Evolutionary conservation across 1,284 basidiomycete genomes (phyloP), one percentile per base, ranked within the genome.

Genomic region (Apiotrichum sp.): DNA sequence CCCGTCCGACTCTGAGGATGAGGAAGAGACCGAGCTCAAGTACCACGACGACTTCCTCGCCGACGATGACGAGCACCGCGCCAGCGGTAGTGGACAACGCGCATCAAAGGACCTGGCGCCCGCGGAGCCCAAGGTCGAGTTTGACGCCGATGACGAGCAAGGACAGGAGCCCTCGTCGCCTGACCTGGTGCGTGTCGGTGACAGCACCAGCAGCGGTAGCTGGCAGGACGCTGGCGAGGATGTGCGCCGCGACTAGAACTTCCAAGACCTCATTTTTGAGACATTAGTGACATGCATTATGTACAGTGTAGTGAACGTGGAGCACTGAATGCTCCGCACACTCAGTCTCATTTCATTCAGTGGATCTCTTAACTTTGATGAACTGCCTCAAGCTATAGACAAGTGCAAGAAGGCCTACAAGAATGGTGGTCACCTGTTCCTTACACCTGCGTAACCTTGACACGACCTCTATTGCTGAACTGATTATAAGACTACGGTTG

Each of bases 11-110:
- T 65, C 65, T 1, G 68, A 69, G 11, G 70, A 69, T 5, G 70
- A 67, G 29, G 65, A 64, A 43, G 69, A 69, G 52, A 65, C 65
- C 2, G 68, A 65, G 7, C 61, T 77, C 49, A 58, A 67, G 45
- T 77, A 77, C 56, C 75, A 77, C 55, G 75, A 77, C 59, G 67
- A 69, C 47, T 77, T 76, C 63, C 59, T 77, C 33, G 73, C 68
- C 22, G 74, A 76, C 55, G 72, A 70, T 14, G 73, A 75, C 54
- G 72, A 70, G n/a, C 70, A 66, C 22, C 7, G 51, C 53, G n/a
- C 47, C 6, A 41, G 40, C 45, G 31, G 51, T 7, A 46, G 47
- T 36, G 53, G 51, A 8, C 40, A 34, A 3, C 43, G 47, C 43
- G 41, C 56, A 22, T 44, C 43, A 10, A 58, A 53, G 11, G 66